These are phyloP conservation scores for Dionaea muscipula DNA, from an alignment of 179 eudicot species.

Conservation along the genomic window DNA sequence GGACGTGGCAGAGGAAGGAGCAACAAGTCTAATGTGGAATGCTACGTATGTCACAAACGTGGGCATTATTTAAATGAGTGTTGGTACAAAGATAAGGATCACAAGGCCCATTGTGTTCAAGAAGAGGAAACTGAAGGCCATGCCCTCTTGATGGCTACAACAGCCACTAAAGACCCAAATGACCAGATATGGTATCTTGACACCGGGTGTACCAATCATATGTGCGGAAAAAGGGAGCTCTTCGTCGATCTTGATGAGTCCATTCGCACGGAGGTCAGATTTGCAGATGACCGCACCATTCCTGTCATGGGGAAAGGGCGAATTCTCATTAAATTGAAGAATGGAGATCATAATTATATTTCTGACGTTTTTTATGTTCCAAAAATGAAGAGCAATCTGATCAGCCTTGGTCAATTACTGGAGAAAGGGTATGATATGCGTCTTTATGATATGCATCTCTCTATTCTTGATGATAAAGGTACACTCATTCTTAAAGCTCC, in stretches of 20 bases:
- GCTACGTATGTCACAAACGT: not conserved
- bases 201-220: not conserved
- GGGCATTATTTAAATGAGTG: not conserved
- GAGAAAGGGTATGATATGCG: conserved; percentile 7
- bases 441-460: not conserved
- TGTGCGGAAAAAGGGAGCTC: not conserved
- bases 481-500: conserved; percentile 7
- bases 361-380: conserved; percentile 4
- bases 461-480: not conserved
- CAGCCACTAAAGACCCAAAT: not conserved
- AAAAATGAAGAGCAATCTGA: not conserved
- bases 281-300: conserved; percentile 6
- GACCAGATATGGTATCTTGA: not conserved
- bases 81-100: not conserved
- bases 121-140: not conserved
- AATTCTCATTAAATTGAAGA: conserved; percentile 5
- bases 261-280: not conserved
- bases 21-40: not conserved
- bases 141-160: not conserved
- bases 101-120: not conserved
- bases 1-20: not conserved
- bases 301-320: not conserved
- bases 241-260: conserved; percentile 4
- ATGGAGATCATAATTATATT: conserved; percentile 6
- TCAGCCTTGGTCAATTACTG: not conserved